These are phyloP conservation scores for Lentinula sp. DNA, from an alignment of 768 basidiomycete genomes.

Conservation along the genomic window DNA sequence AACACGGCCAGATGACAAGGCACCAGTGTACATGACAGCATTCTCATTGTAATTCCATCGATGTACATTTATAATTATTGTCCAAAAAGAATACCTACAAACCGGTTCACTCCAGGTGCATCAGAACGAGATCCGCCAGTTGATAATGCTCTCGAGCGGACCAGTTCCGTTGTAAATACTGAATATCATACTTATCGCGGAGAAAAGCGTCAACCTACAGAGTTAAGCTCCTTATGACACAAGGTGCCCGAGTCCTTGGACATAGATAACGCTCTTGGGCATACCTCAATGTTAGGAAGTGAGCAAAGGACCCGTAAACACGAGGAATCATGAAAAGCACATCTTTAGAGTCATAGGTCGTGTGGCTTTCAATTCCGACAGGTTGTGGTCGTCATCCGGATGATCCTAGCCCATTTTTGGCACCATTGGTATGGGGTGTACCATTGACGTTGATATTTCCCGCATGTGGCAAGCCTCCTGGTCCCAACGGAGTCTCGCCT, in stretches of 20 bases:
- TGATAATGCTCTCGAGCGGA: background rate
- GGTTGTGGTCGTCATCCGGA: background rate
- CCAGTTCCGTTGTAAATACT: background rate
- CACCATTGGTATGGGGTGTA: slow-evolving; percentile 10
- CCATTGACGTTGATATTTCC: slow-evolving; percentile 12
- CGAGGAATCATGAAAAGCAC: background rate
- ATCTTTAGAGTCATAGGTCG: background rate
- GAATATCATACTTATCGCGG: background rate
- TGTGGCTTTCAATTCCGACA: background rate
- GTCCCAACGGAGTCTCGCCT: background rate
- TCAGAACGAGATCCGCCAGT: background rate
- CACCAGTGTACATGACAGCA: slow-evolving; percentile 53
- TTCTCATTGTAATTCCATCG: slow-evolving; percentile 27
- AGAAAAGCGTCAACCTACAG: background rate
- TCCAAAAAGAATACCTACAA: background rate
- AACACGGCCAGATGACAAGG: slow-evolving; percentile 15
- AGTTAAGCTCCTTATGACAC: background rate
- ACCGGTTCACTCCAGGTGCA: background rate
- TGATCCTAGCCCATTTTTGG: slow-evolving; percentile 1
- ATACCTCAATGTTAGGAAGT: background rate
- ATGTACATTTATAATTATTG: background rate
- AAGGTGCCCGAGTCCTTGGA: background rate
- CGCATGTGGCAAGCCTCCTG: slow-evolving; percentile 13
- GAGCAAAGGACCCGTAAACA: background rate
- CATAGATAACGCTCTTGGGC: background rate